phyloP scores from a whole-genome alignment of 441 rosid species.

The Rhodomyrtus psidioides region DNA sequence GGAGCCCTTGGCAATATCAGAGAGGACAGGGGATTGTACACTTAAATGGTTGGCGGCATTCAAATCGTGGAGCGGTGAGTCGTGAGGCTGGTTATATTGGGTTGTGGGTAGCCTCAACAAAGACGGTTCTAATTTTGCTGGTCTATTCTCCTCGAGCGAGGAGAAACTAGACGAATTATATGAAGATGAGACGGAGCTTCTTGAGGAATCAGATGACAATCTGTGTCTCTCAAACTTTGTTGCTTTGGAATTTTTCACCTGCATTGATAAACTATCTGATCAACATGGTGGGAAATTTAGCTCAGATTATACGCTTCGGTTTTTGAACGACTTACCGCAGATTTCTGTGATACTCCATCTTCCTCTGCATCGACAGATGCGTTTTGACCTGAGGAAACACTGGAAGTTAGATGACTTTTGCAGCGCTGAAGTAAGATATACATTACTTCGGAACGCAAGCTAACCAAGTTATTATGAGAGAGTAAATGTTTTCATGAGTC shows the following conservation, averaged over 20 bases:
- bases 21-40: slow-evolving; percentile 40
- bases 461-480: not conserved
- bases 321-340: slow-evolving; percentile 32
- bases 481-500: not conserved
- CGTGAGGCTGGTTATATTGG: slow-evolving; percentile 17
- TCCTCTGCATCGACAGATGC: slow-evolving; percentile 26
- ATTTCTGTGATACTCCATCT: slow-evolving; percentile 22
- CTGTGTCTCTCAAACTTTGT: slow-evolving; percentile 44
- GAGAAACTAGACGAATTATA: slow-evolving; percentile 71
- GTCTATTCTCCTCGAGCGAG: slow-evolving; percentile 44
- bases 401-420: not conserved
- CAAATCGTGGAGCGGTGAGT: slow-evolving; percentile 17
- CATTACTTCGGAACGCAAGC: not conserved
- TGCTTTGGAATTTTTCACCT: slow-evolving; percentile 48
- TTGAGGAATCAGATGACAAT: slow-evolving; percentile 58
- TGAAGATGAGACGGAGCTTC: slow-evolving; percentile 69
- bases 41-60: slow-evolving; percentile 23
- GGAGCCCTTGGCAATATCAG: slow-evolving; percentile 52
- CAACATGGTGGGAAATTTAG: not conserved
- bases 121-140: slow-evolving; percentile 39
- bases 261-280: slow-evolving; percentile 23
- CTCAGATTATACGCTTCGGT: not conserved
- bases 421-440: not conserved
- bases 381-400: slow-evolving; percentile 33
- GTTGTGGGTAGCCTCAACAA: slow-evolving; percentile 19